Conservation (phyloP, 2,329 filamentous ascomycete species). For the Talaromyces atroroseus region DNA sequence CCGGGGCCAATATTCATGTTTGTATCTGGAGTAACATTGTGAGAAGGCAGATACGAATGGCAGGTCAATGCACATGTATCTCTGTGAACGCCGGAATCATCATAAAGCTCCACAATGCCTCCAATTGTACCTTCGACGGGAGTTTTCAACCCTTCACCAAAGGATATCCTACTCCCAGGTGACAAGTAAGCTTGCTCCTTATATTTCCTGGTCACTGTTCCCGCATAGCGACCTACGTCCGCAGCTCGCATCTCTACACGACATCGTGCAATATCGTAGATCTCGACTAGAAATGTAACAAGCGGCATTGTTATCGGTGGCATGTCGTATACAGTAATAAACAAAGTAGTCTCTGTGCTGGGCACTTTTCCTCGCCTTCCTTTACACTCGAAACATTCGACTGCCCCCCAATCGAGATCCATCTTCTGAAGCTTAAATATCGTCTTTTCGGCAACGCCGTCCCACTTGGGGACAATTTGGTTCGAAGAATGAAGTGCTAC, state of each 20-base stretch:
- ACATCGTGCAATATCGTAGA: not conserved
- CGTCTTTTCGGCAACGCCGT: not conserved
- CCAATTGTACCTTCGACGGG: not conserved
- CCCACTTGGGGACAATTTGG: not conserved
- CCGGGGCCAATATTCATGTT: not conserved
- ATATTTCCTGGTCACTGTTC: not conserved
- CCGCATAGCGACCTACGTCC: not conserved
- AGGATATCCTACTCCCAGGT: constrained; percentile 2
- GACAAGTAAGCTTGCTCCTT: not conserved
- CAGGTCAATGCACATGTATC: constrained; percentile 5
- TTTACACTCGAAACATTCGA: constrained; percentile 8
- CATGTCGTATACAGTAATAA: not conserved
- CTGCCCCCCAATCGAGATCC: not conserved
- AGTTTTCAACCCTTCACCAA: not conserved
- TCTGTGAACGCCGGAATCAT: not conserved
- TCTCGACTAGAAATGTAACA: not conserved
- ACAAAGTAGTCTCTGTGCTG: not conserved
- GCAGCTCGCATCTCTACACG: not conserved
- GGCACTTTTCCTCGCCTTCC: not conserved
- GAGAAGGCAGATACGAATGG: not conserved
- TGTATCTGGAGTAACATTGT: not conserved
- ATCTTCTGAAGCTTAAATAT: not conserved
- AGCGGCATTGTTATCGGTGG: not conserved
- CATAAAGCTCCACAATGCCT: constrained; percentile 1
- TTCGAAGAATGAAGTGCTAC: not conserved